These are phyloP conservation scores for Vigna angularis DNA, from an alignment of 306 rosid genomes.

Conservation along the genomic window DNA sequence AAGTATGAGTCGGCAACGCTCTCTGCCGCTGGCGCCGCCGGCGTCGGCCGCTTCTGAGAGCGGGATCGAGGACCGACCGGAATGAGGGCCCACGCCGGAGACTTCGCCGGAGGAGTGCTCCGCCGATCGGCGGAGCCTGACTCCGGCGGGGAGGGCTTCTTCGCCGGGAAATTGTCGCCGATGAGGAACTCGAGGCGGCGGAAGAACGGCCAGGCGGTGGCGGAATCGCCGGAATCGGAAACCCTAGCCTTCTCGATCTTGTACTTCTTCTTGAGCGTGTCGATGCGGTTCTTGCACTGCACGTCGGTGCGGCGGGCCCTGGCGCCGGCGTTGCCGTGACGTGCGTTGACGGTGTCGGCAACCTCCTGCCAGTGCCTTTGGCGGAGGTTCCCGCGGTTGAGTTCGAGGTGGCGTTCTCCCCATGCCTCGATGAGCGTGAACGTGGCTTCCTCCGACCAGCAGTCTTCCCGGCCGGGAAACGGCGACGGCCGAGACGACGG, in stretches of 20 bases:
- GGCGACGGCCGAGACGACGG: constrained; percentile 45
- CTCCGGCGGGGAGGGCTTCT: constrained; percentile 46
- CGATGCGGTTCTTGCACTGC: constrained; percentile 83
- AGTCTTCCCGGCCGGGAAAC: constrained; percentile 64
- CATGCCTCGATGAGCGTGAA: constrained; percentile 75
- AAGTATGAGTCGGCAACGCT: constrained; percentile 29
- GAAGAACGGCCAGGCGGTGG: constrained; percentile 66
- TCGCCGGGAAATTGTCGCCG: constrained; percentile 52
- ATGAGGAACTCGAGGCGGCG: constrained; percentile 58
- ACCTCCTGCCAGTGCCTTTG: constrained; percentile 76
- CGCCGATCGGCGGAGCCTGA: background rate
- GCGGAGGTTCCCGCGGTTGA: constrained; percentile 69
- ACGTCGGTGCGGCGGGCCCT: constrained; percentile 60
- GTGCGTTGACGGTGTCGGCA: constrained; percentile 69
- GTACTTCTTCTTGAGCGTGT: constrained; percentile 78
- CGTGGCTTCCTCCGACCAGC: constrained; percentile 76
- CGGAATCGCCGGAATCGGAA: constrained; percentile 52
- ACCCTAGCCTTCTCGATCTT: constrained; percentile 74
- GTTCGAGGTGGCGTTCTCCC: constrained; percentile 65
- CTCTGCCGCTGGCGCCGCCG: background rate
- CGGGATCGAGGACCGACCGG: constrained; percentile 74
- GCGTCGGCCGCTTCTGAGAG: constrained; percentile 55
- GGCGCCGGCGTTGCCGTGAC: constrained; percentile 43
- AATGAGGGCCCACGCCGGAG: constrained; percentile 51
- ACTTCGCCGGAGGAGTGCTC: constrained; percentile 17